Evolutionary conservation across 2,329 filamentous ascomycete genomes (phyloP).

Genomic region (Cladosporium velox): DNA sequence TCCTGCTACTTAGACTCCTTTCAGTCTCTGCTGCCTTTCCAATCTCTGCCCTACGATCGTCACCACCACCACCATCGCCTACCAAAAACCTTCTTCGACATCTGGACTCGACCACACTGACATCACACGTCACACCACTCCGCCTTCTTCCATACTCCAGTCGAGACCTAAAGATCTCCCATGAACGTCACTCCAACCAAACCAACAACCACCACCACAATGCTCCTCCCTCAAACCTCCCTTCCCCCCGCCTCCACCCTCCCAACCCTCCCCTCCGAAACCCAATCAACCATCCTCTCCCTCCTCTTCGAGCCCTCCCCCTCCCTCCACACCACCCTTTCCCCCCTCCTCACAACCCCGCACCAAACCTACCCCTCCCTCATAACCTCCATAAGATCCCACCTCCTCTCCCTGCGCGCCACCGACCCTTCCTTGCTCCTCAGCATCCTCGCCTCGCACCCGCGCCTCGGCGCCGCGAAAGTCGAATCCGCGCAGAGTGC

Average conservation of each 20-base stretch:
- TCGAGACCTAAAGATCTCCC: neutral
- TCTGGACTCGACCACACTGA: neutral
- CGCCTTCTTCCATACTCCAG: too few species aligned
- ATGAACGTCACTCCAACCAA: neutral
- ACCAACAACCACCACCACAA: neutral
- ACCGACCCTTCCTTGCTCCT: conserved; percentile 62
- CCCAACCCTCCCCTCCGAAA: conserved; percentile 55
- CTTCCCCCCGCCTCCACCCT: conserved; percentile 64
- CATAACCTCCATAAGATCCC: conserved; percentile 64
- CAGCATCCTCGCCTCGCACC: conserved; percentile 76
- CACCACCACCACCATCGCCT: neutral
- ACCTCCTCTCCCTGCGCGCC: conserved; percentile 62
- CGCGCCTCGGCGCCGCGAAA: conserved; percentile 77
- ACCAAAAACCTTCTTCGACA: neutral
- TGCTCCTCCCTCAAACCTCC: conserved; percentile 20
- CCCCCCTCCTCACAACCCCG: conserved; percentile 64
- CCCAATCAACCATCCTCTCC: conserved; percentile 65
- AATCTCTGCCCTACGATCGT: neutral
- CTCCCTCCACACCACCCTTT: conserved; percentile 70
- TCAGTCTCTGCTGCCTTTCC: neutral
- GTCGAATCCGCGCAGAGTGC: conserved; percentile 78
- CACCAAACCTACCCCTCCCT: conserved; percentile 71
- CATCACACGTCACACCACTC: neutral
- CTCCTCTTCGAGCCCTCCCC: conserved; percentile 81
- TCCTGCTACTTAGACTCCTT: neutral